These are phyloP conservation scores for Asterochloris sp. DNA, from an alignment of 139 green algal species.

Conservation along the genomic window DNA sequence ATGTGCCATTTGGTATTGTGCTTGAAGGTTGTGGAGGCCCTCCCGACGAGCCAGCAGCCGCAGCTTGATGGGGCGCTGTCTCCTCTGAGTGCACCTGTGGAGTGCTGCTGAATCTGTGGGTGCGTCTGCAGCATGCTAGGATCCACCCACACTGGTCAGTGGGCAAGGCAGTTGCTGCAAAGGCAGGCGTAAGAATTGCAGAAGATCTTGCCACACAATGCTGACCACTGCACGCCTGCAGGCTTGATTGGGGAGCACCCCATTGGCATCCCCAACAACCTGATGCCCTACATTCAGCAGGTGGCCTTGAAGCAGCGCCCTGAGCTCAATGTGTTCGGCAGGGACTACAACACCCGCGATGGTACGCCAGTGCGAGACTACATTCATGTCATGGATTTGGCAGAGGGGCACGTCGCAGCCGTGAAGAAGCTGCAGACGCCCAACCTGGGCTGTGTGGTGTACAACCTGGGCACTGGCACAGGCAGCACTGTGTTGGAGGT, in stretches of 20 bases:
- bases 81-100: no score
- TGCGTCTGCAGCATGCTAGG: no score
- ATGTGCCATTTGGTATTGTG: no score
- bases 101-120: no score
- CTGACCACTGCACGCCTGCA: constrained; percentile 1
- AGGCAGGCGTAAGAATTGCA: no score
- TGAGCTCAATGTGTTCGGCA: constrained; percentile 90
- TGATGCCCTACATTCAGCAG: constrained; percentile 99
- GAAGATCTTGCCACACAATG: no score
- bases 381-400: constrained; percentile 97
- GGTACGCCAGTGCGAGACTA: constrained; percentile 94
- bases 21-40: no score
- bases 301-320: constrained; percentile 85
- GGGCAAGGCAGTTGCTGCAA: no score
- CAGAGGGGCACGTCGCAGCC: constrained; percentile 75
- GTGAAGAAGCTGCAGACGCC: constrained; percentile 67
- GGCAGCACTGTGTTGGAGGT: constrained; percentile 96
- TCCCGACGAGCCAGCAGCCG: no score
- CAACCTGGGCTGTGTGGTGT: constrained; percentile 66
- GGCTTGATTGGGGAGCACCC: constrained; percentile 93
- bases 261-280: constrained; percentile 96
- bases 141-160: no score
- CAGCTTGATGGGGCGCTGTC: no score
- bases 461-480: constrained; percentile 94
- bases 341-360: constrained; percentile 90